Percentiles rank a stretch among this genome's conserved stretches.
Conservation (phyloP, 345 rosid genomes). For the Conringia planisiliqua region DNA sequence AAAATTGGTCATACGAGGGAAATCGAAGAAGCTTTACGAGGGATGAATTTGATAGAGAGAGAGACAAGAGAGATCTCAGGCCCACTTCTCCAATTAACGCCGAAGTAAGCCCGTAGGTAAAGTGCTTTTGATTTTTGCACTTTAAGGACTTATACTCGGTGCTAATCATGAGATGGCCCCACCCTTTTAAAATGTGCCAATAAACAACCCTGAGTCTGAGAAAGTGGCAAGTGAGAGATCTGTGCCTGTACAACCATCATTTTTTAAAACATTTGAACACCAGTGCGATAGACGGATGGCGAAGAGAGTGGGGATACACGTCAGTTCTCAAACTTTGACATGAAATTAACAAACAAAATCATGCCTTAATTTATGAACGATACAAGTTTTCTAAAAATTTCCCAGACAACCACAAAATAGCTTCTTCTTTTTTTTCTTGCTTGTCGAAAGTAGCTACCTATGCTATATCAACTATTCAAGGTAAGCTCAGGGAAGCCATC, state of each 20-base stretch:
- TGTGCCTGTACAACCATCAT: background rate
- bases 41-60: background rate
- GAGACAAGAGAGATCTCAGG: background rate
- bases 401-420: background rate
- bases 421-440: background rate
- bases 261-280: background rate
- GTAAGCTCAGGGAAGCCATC: background rate
- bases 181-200: background rate
- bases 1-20: background rate
- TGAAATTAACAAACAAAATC: background rate
- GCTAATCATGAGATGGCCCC: background rate
- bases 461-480: background rate
- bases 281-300: background rate
- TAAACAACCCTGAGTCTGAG: background rate
- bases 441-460: background rate
- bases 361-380: background rate
- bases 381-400: background rate
- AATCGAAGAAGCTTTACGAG: slow-evolving; percentile 1
- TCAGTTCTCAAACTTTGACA: background rate
- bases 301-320: background rate
- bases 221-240: background rate
- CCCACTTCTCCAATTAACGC: background rate
- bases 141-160: background rate
- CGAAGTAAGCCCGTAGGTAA: background rate
- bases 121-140: background rate